phyloP scores from a whole-genome alignment of 768 basidiomycete species.

The Scleroderma citrinum region DNA sequence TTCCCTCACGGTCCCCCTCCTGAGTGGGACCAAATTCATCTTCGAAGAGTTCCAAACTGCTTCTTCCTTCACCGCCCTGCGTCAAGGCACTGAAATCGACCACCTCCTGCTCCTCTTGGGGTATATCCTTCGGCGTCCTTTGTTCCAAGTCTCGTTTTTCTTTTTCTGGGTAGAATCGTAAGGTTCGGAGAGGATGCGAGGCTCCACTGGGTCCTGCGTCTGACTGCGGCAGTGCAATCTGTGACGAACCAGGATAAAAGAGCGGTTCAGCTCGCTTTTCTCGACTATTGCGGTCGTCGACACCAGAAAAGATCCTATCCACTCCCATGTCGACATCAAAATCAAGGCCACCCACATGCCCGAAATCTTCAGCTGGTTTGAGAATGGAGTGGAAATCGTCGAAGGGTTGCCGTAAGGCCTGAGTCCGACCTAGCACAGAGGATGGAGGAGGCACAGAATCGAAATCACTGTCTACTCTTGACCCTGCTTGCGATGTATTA shows the following conservation, averaged over 20 bases:
- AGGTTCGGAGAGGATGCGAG: conserved; percentile 11
- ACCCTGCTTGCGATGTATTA: conserved; percentile 1
- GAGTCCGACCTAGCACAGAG: conserved; percentile 11
- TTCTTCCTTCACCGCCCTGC: conserved; percentile 8
- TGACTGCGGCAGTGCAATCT: conserved; percentile 6
- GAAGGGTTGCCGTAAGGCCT: conserved; percentile 10
- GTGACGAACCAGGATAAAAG: conserved; percentile 24
- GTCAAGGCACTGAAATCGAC: conserved; percentile 13
- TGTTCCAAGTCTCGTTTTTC: no score
- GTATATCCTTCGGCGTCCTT: conserved; percentile 47
- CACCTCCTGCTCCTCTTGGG: conserved; percentile 31
- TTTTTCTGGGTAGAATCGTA: conserved; percentile 39
- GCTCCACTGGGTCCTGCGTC: not conserved
- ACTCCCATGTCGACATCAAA: conserved; percentile 1
- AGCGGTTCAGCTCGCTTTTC: conserved; percentile 12
- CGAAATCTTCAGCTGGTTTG: conserved; percentile 8
- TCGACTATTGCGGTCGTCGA: not conserved
- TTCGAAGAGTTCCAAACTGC: conserved; percentile 26
- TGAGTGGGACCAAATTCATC: conserved; percentile 31
- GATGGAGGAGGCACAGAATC: conserved; percentile 39
- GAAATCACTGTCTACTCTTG: conserved; percentile 12
- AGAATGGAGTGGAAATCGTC: conserved; percentile 9
- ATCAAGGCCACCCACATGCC: conserved; percentile 7
- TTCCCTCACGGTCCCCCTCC: conserved; percentile 15
- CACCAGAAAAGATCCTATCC: conserved; percentile 2